These are phyloP conservation scores for Poa pratensis DNA, from an alignment of 176 grass and related monocot species.

Conservation along the genomic window DNA sequence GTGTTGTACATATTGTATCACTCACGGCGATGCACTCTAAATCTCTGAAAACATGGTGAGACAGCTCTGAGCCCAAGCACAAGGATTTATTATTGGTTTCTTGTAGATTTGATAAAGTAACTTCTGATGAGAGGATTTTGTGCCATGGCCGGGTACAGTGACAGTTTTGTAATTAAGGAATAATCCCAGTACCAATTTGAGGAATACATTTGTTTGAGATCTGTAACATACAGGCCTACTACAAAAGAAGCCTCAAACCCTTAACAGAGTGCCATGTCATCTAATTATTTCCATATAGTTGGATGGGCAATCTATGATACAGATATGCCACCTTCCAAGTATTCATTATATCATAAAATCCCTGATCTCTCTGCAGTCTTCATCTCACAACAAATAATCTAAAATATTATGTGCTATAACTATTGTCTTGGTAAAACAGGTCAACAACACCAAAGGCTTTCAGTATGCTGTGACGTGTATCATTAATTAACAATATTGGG, in stretches of 20 bases:
- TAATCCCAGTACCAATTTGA: not conserved
- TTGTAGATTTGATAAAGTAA: constrained; percentile 19
- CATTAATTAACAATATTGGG: not conserved
- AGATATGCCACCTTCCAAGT: constrained; percentile 20
- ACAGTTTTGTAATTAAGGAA: constrained; percentile 24
- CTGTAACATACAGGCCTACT: not conserved
- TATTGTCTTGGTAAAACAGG: not conserved
- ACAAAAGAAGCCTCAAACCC: not conserved
- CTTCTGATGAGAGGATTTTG: not conserved
- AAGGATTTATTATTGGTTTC: constrained; percentile 4
- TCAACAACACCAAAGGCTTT: not conserved
- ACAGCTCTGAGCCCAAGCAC: not conserved
- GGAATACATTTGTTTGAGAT: constrained; percentile 41
- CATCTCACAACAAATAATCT: not conserved
- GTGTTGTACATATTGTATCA: not conserved
- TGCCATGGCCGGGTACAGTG: not conserved
- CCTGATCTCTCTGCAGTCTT: not conserved
- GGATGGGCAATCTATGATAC: not conserved
- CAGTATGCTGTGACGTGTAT: not conserved
- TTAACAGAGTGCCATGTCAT: not conserved
- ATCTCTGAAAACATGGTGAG: constrained; percentile 6
- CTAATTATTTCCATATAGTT: not conserved
- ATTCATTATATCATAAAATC: not conserved
- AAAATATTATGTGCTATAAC: not conserved
- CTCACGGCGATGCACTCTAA: not conserved